These are phyloP conservation scores for Syzygium oleosum DNA, from an alignment of 345 rosid genomes.

Conservation along the genomic window DNA sequence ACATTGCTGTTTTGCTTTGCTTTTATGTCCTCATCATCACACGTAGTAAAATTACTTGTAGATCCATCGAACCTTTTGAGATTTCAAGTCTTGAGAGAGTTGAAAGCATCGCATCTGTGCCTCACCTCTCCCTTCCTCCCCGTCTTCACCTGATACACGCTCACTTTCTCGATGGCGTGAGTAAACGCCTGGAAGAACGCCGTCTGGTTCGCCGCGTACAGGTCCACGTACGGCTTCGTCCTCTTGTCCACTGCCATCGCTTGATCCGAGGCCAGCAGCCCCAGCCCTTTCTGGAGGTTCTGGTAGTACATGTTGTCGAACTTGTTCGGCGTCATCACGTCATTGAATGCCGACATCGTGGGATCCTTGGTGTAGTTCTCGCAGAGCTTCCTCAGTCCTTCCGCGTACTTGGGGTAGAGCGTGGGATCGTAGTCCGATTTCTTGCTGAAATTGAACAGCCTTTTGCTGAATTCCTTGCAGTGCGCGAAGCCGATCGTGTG, in stretches of 20 bases:
- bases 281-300: slow-evolving; percentile 49
- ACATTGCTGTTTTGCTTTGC: not conserved
- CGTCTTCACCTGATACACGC: slow-evolving; percentile 28
- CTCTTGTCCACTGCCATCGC: slow-evolving; percentile 34
- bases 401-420: slow-evolving; percentile 33
- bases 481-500: slow-evolving; percentile 83
- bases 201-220: slow-evolving; percentile 41
- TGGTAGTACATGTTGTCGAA: slow-evolving; percentile 76
- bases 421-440: slow-evolving; percentile 16
- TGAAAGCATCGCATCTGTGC: slow-evolving; percentile 52
- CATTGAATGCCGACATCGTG: slow-evolving; percentile 58
- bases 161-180: slow-evolving; percentile 46
- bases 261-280: slow-evolving; percentile 40
- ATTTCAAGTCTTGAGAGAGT: slow-evolving; percentile 8
- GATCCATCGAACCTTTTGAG: not conserved
- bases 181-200: slow-evolving; percentile 42
- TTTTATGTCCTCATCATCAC: not conserved
- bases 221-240: slow-evolving; percentile 40
- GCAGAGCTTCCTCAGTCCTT: slow-evolving; percentile 35
- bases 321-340: slow-evolving; percentile 56
- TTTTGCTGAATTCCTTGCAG: slow-evolving; percentile 50
- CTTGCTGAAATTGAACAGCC: slow-evolving; percentile 34
- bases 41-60: not conserved
- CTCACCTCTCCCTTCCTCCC: slow-evolving; percentile 47
- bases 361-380: slow-evolving; percentile 28